Evolutionary conservation across 2,329 filamentous ascomycete genomes (phyloP).

Genomic region (Didymella exigua): DNA sequence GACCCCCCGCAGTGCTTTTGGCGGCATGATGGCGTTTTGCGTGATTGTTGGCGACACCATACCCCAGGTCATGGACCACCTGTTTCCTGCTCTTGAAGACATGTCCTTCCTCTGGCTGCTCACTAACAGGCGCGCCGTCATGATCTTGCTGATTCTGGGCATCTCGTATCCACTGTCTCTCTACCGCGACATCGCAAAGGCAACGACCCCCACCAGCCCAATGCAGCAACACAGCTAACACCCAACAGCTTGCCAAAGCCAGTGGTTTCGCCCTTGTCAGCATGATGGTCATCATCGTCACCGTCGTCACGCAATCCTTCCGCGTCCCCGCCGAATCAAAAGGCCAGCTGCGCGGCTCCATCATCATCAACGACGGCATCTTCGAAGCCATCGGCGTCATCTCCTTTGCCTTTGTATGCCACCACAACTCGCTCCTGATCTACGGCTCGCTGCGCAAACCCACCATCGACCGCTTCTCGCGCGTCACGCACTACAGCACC

Average conservation of each 20-base stretch:
- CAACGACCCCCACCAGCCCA: conserved; percentile 12
- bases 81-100: conserved; percentile 76
- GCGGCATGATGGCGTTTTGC: conserved; percentile 97
- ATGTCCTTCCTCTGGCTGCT: conserved; percentile 82
- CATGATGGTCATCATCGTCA: conserved; percentile 88
- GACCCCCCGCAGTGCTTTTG: conserved; percentile 70
- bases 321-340: conserved; percentile 72
- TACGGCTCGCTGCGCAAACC: conserved; percentile 94
- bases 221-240: conserved; percentile 39
- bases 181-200: conserved; percentile 95
- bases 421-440: conserved; percentile 97
- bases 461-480: conserved; percentile 92
- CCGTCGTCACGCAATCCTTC: conserved; percentile 83
- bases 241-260: conserved; percentile 82
- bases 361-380: conserved; percentile 84
- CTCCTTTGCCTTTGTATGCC: conserved; percentile 81
- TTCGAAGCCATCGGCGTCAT: conserved; percentile 98
- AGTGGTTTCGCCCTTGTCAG: conserved; percentile 90
- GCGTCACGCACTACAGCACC: conserved; percentile 93
- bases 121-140: conserved; percentile 80
- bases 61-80: conserved; percentile 80
- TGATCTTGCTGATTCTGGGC: conserved; percentile 83
- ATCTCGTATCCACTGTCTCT: conserved; percentile 90
- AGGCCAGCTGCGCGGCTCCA: conserved; percentile 71
- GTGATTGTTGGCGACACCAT: conserved; percentile 98